Evolutionary conservation across 2,329 filamentous ascomycete genomes (phyloP), one percentile per base, ranked within the genome.

Genomic region (Cladosporium phlei): DNA sequence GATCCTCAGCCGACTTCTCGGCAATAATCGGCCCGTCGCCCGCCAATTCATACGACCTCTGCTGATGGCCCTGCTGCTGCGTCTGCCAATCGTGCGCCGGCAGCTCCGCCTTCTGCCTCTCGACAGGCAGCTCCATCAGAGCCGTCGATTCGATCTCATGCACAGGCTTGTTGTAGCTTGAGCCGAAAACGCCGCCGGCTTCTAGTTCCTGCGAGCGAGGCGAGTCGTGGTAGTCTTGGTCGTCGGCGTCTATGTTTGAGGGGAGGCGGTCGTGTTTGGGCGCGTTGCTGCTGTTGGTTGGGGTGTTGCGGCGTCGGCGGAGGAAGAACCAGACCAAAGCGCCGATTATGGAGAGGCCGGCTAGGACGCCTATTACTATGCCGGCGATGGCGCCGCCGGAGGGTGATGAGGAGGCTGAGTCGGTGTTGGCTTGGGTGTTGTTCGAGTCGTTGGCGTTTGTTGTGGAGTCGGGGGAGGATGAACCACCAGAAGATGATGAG

Each of bases 341-440:
- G 9, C 22, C 43, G 21, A 55, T 47, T 12, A 51, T 24, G 7
- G 52, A 45, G 10, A 55, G 34, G 12, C 35, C 52, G 7, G 43
- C 64, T 6, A 65, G 55, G 9, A 59, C 59, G 22, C 64, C 66
- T 3, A 62, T 57, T 5, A 62, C 65, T 24, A 66, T 64, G 5
- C 65, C 67, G 16, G 59, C 66, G 27, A 61, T 56, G 7, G 62
- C 60, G 17, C 64, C 66, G 8, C 11, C 56, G 16, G 22, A 53
- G 30, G 66, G 2, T n/a, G n/a, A n/a, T 25, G 24, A 11, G 11
- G 24, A 25, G 24, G 24, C 11, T 25, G 6, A 6, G 24, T 25
- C 11, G 6, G 6, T 25, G 24, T 11, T 6, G 24, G 24, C 11
- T 6, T 25, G 6, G 24, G 6, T 25, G 24, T 11, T 25, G 24